Evolutionary conservation across 306 rosid species (phyloP).

Genomic region (Cyamopsis tetragonoloba): DNA sequence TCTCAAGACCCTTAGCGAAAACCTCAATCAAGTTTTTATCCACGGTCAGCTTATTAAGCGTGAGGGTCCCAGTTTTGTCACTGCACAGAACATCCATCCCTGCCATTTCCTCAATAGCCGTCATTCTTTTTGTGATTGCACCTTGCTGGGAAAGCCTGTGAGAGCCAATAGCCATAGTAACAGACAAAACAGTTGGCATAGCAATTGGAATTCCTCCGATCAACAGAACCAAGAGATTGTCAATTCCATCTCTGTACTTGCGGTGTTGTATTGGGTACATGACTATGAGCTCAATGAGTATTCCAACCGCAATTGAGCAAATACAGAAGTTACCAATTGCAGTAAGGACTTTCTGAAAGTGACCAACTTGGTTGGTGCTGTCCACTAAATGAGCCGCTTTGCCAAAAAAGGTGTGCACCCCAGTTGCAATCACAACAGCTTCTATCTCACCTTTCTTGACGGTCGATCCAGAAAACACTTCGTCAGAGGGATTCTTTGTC

Average conservation of each 20-base stretch:
- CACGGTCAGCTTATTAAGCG: slow-evolving; percentile 81
- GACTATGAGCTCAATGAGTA: slow-evolving; percentile 67
- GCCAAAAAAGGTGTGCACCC: slow-evolving; percentile 98
- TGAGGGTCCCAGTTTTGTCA: slow-evolving; percentile 96
- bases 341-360: slow-evolving; percentile 97
- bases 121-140: slow-evolving; percentile 96
- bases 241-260: slow-evolving; percentile 87
- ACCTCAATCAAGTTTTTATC: slow-evolving; percentile 84
- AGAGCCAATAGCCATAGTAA: slow-evolving; percentile 99
- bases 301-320: slow-evolving; percentile 89
- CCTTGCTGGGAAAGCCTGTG: slow-evolving; percentile 98
- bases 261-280: slow-evolving; percentile 96
- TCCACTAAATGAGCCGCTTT: slow-evolving; percentile 98
- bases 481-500: slow-evolving; percentile 87
- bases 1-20: slow-evolving; percentile 83
- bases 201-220: slow-evolving; percentile 99
- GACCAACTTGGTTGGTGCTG: slow-evolving; percentile 98
- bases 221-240: slow-evolving; percentile 89
- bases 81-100: slow-evolving; percentile 99
- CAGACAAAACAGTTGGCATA: slow-evolving; percentile 98
- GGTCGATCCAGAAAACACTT: slow-evolving; percentile 96
- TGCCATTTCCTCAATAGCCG: slow-evolving; percentile 99
- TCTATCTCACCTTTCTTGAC: slow-evolving; percentile 98
- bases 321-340: slow-evolving; percentile 98
- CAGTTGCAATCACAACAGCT: slow-evolving; percentile 97